Percentiles rank a stretch among this genome's conserved stretches.
These are phyloP conservation scores for Saraca asoca DNA, from an alignment of 331 rosid genomes.

Conservation along the genomic window DNA sequence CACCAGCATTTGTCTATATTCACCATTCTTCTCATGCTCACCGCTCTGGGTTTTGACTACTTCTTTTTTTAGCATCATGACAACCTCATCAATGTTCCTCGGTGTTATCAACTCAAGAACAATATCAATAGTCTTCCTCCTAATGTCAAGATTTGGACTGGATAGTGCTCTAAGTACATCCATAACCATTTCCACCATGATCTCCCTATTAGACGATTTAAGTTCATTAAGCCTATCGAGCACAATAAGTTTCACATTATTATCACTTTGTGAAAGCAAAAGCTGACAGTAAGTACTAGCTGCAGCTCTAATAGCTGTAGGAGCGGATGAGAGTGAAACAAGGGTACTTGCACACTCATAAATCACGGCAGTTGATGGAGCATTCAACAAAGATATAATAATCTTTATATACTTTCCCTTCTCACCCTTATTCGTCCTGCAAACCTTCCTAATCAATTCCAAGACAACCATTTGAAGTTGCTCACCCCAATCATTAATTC, in stretches of 20 bases:
- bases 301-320: slow-evolving; percentile 88
- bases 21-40: slow-evolving; percentile 97
- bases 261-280: slow-evolving; percentile 87
- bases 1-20: slow-evolving; percentile 90
- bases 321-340: slow-evolving; percentile 87
- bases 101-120: slow-evolving; percentile 84
- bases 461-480: slow-evolving; percentile 90
- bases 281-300: slow-evolving; percentile 81
- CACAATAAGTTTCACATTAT: slow-evolving; percentile 89
- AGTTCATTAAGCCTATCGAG: slow-evolving; percentile 85
- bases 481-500: slow-evolving; percentile 81
- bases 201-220: slow-evolving; percentile 71
- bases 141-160: slow-evolving; percentile 77
- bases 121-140: slow-evolving; percentile 91
- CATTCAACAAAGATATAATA: slow-evolving; percentile 68
- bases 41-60: slow-evolving; percentile 93
- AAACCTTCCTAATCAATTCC: slow-evolving; percentile 86
- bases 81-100: slow-evolving; percentile 86
- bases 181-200: slow-evolving; percentile 93
- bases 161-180: slow-evolving; percentile 90
- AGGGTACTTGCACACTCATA: slow-evolving; percentile 94
- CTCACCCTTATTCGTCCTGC: slow-evolving; percentile 73
- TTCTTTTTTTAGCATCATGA: slow-evolving; percentile 91
- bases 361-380: slow-evolving; percentile 77
- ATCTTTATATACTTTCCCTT: slow-evolving; percentile 89